A percentile compares a stretch with the other conserved stretches of the same genome.
Evolutionary conservation across 805 yeast species (phyloP).

Genomic region (Myxozyma nipponensis): DNA sequence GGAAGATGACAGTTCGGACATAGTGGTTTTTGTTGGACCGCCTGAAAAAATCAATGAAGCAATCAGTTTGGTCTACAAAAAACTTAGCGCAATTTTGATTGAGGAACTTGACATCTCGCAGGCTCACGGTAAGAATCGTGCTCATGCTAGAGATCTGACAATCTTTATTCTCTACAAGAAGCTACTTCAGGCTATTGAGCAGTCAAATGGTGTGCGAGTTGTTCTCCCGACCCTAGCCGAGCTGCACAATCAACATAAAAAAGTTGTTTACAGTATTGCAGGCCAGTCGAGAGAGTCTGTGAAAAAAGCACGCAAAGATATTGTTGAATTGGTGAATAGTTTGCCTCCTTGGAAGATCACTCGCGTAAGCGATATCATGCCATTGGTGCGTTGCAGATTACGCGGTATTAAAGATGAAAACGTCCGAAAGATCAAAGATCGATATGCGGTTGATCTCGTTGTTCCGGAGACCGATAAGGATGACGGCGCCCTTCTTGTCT

Average conservation of each 20-base stretch:
- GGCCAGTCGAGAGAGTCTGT: constrained; percentile 49
- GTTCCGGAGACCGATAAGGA: constrained; percentile 42
- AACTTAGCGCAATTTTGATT: constrained; percentile 56
- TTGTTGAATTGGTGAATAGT: constrained; percentile 69
- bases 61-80: constrained; percentile 53
- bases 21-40: constrained; percentile 56
- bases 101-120: constrained; percentile 76
- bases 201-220: constrained; percentile 44
- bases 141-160: constrained; percentile 74
- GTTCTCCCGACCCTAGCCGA: constrained; percentile 46
- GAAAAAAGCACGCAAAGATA: constrained; percentile 64
- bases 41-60: constrained; percentile 55
- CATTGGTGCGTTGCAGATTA: constrained; percentile 52
- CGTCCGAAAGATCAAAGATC: constrained; percentile 35
- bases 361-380: constrained; percentile 60
- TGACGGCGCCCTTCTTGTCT: constrained; percentile 52
- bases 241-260: constrained; percentile 41
- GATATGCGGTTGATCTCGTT: constrained; percentile 50
- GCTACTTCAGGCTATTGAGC: constrained; percentile 42
- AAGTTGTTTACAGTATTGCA: constrained; percentile 60
- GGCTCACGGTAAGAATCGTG: constrained; percentile 60
- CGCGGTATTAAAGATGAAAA: constrained; percentile 37
- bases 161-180: constrained; percentile 48
- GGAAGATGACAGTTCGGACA: constrained; percentile 42
- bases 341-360: constrained; percentile 64